Evolutionary conservation across 2,329 filamentous ascomycete species (phyloP).

Genomic region (Akanthomyces muscarius): DNA sequence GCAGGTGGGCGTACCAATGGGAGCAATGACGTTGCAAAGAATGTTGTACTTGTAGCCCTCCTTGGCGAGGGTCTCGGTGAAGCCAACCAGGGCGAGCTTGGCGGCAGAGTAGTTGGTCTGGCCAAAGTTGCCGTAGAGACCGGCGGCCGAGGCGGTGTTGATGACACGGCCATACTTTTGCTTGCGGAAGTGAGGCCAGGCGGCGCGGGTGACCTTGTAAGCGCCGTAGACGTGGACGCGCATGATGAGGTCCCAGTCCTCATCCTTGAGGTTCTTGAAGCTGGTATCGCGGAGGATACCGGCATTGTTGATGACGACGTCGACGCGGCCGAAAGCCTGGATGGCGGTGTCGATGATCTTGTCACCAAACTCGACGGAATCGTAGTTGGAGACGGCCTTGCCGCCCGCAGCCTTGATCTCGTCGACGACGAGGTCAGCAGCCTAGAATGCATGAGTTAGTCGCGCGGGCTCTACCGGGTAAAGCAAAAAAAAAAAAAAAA

Average conservation of each 20-base stretch:
- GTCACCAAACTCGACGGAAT: slow-evolving; percentile 89
- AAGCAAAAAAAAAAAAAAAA: no score
- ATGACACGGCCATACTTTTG: slow-evolving; percentile 97
- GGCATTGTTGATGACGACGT: slow-evolving; percentile 96
- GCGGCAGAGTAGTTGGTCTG: slow-evolving; percentile 97
- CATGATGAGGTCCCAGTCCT: slow-evolving; percentile 94
- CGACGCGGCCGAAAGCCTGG: slow-evolving; percentile 77
- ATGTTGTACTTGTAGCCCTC: slow-evolving; percentile 99
- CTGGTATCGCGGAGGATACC: slow-evolving; percentile 91
- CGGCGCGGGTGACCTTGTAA: slow-evolving; percentile 92
- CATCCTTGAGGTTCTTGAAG: slow-evolving; percentile 98
- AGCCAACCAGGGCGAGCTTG: slow-evolving; percentile 91
- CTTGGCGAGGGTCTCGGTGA: slow-evolving; percentile 96
- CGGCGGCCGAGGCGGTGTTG: slow-evolving; percentile 94
- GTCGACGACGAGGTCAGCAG: slow-evolving; percentile 76
- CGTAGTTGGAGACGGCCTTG: slow-evolving; percentile 96
- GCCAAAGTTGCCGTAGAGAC: slow-evolving; percentile 92
- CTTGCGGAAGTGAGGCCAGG: slow-evolving; percentile 97
- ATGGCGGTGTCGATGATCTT: slow-evolving; percentile 90
- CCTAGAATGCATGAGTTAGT: slow-evolving; percentile 43
- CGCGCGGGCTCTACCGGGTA: neutral
- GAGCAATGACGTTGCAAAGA: slow-evolving; percentile 87
- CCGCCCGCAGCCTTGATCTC: slow-evolving; percentile 85
- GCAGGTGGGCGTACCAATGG: slow-evolving; percentile 53
- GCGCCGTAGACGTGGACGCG: slow-evolving; percentile 88